Evolutionary conservation across 2,329 filamentous ascomycete species (phyloP).

Genomic region (Ilyonectria destructans): DNA sequence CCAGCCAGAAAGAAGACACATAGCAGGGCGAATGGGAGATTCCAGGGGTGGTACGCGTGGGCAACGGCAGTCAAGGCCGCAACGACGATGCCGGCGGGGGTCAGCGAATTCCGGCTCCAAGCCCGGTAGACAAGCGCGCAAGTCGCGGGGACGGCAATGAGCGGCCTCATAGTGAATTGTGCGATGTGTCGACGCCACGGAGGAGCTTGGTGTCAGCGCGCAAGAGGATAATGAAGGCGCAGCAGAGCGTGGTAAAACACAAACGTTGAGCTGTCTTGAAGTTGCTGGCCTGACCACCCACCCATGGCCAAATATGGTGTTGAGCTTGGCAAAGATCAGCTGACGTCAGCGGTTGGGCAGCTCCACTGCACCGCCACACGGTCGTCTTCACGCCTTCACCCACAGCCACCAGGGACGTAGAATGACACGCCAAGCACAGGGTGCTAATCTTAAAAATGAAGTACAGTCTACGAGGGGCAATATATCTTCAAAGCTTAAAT

Average conservation of each 20-base stretch:
- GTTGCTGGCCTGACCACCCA: constrained; percentile 14
- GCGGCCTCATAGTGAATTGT: constrained; percentile 66
- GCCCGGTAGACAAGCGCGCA: constrained; percentile 77
- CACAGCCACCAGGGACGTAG: not conserved
- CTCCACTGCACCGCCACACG: constrained; percentile 8
- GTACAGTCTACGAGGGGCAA: not conserved
- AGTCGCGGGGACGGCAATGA: constrained; percentile 72
- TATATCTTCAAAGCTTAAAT: not conserved
- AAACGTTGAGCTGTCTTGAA: constrained; percentile 13
- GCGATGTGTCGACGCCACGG: not conserved
- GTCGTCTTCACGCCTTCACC: not conserved
- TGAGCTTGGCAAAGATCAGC: constrained; percentile 30
- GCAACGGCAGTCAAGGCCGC: constrained; percentile 82
- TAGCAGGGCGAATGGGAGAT: constrained; percentile 88
- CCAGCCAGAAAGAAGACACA: constrained; percentile 90
- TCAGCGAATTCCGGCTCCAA: constrained; percentile 83
- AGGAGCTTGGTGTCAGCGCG: constrained; percentile 6
- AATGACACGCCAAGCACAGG: not conserved
- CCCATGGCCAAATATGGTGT: constrained; percentile 20
- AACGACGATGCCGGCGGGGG: constrained; percentile 80
- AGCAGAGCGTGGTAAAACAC: not conserved
- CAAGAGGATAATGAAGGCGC: constrained; percentile 12
- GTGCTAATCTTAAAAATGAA: not conserved
- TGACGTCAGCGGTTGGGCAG: constrained; percentile 33
- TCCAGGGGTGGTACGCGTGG: constrained; percentile 95